These are phyloP conservation scores for Xylariaceae sp. DNA, from an alignment of 2,329 filamentous ascomycete genomes.

Conservation along the genomic window DNA sequence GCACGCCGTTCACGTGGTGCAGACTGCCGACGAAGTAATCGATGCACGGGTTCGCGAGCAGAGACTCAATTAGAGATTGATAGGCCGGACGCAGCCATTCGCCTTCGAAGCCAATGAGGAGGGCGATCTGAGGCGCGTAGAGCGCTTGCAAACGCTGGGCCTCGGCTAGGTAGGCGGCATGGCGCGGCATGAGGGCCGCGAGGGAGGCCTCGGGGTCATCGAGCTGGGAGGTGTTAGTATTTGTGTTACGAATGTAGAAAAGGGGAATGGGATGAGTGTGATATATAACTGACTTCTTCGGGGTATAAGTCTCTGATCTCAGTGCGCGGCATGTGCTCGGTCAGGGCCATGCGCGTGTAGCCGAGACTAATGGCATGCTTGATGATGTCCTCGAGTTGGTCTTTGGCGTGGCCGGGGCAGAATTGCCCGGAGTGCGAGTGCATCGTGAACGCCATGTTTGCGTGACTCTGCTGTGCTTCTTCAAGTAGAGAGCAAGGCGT, in stretches of 20 bases:
- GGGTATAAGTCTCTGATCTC: conserved; percentile 76
- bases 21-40: conserved; percentile 93
- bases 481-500: background rate
- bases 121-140: conserved; percentile 66
- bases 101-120: conserved; percentile 86
- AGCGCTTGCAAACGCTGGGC: conserved; percentile 64
- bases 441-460: conserved; percentile 86
- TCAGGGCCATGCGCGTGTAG: conserved; percentile 80
- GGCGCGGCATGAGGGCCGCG: conserved; percentile 47
- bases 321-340: conserved; percentile 90
- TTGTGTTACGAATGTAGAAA: background rate
- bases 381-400: conserved; percentile 78
- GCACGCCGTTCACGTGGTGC: conserved; percentile 80
- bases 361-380: conserved; percentile 70
- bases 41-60: conserved; percentile 57
- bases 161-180: conserved; percentile 69
- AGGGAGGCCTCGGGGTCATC: conserved; percentile 46
- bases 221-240: conserved; percentile 35
- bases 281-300: conserved; percentile 60
- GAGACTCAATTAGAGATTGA: conserved; percentile 49
- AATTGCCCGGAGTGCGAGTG: conserved; percentile 98
- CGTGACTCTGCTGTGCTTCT: background rate
- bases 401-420: conserved; percentile 81
- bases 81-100: conserved; percentile 81
- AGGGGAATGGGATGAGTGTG: background rate